A percentile compares a stretch with the other conserved stretches of the same genome.
Evolutionary conservation across 352 stramenopile species (phyloP).

Genomic region (Pythium insidiosum): DNA sequence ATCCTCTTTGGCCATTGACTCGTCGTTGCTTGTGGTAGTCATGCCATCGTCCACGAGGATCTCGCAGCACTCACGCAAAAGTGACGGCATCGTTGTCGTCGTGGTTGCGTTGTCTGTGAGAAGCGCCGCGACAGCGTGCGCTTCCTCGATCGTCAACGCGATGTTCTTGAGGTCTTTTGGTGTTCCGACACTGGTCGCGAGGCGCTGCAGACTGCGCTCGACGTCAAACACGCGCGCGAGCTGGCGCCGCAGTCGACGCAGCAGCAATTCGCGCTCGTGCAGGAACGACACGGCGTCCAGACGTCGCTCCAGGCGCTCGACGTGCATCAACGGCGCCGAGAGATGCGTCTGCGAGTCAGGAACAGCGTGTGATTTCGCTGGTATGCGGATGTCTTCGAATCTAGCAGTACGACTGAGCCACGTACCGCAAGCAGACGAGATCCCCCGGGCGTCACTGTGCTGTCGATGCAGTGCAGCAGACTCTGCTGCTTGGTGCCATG

Average conservation of each 20-base stretch:
- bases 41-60: neutral
- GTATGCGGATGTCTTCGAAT: too few relatives aligned
- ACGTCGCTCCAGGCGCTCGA: slow-evolving; percentile 34
- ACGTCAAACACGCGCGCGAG: slow-evolving; percentile 57
- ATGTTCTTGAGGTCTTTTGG: slow-evolving; percentile 71
- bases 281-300: slow-evolving; percentile 53
- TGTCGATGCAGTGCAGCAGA: slow-evolving; percentile 61
- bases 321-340: slow-evolving; percentile 49
- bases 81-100: slow-evolving; percentile 13
- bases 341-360: slow-evolving; percentile 35
- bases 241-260: slow-evolving; percentile 43
- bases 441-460: slow-evolving; percentile 48
- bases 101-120: too few relatives aligned
- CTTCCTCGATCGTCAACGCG: slow-evolving; percentile 44
- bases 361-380: too few relatives aligned
- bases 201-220: slow-evolving; percentile 57
- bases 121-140: slow-evolving; percentile 18
- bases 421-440: slow-evolving; percentile 55
- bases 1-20: too few relatives aligned
- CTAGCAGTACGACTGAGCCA: too few relatives aligned
- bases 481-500: slow-evolving; percentile 50
- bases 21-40: too few relatives aligned
- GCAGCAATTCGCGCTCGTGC: slow-evolving; percentile 28
- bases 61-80: slow-evolving; percentile 18
- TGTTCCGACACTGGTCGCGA: slow-evolving; percentile 47